A percentile compares a stretch with the other conserved stretches of the same genome.
Conservation (phyloP, 164 flowering plant species). For the Magnolia sinica region DNA sequence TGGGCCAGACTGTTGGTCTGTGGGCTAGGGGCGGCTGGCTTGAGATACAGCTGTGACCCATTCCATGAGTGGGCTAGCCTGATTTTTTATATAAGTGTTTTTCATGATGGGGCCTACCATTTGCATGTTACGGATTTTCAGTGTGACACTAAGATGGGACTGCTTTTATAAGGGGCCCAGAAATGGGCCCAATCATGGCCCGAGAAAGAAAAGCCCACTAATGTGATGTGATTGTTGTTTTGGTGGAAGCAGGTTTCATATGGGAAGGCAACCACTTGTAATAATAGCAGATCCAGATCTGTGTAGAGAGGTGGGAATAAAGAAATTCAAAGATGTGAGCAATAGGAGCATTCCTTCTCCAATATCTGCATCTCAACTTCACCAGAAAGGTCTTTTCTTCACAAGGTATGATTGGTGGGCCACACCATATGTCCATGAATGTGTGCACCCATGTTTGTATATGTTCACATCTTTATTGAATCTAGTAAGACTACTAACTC, state of each 20-base stretch:
- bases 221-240: background rate
- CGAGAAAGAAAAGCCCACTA: too few relatives aligned
- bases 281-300: slow-evolving; percentile 88
- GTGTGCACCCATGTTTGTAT: background rate
- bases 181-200: too few relatives aligned
- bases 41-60: too few relatives aligned
- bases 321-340: slow-evolving; percentile 75
- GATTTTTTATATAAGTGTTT: too few relatives aligned
- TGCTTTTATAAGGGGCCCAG: too few relatives aligned
- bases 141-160: too few relatives aligned
- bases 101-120: too few relatives aligned
- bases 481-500: too few relatives aligned
- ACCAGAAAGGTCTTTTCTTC: slow-evolving; percentile 90
- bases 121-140: too few relatives aligned
- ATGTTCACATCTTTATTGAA: background rate
- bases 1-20: too few relatives aligned
- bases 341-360: slow-evolving; percentile 97
- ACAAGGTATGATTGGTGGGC: slow-evolving; percentile 49
- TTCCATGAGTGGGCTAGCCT: too few relatives aligned
- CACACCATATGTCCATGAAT: background rate
- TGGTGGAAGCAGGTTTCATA: slow-evolving; percentile 61
- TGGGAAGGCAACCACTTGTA: slow-evolving; percentile 94
- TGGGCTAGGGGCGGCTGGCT: too few relatives aligned
- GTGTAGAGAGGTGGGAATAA: slow-evolving; percentile 85
- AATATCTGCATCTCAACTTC: slow-evolving; percentile 87